Conservation (phyloP, 768 basidiomycete species). For the Mycena polygramma region DNA sequence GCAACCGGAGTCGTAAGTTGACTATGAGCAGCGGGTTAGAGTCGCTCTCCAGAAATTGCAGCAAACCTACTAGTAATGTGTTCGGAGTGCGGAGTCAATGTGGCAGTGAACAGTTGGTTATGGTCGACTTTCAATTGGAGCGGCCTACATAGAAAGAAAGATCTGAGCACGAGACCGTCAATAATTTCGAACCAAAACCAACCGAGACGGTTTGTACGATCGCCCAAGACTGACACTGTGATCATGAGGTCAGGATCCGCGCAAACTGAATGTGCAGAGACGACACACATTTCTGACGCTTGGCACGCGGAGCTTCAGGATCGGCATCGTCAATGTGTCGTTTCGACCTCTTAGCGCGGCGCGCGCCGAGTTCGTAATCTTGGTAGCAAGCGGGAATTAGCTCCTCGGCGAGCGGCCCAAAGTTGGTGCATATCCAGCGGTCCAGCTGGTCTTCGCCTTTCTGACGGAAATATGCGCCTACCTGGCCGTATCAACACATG, state of each 20-base stretch:
- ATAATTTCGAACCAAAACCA: not conserved
- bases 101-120: not conserved
- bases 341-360: not conserved
- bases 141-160: not conserved
- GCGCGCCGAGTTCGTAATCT: not conserved
- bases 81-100: not conserved
- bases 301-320: not conserved
- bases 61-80: not conserved
- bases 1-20: no score
- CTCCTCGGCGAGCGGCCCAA: constrained; percentile 5
- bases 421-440: constrained; percentile 4
- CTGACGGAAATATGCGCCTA: constrained; percentile 14
- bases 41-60: not conserved
- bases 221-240: not conserved
- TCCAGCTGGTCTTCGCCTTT: constrained; percentile 7
- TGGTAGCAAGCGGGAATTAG: not conserved
- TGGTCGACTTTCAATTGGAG: not conserved
- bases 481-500: not conserved
- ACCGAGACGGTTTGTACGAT: not conserved
- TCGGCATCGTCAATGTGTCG: not conserved
- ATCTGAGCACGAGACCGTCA: not conserved
- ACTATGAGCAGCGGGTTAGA: not conserved
- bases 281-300: not conserved
- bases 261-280: not conserved
- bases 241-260: not conserved